A percentile compares a stretch with the other conserved stretches of the same genome.
phyloP scores from a whole-genome alignment of 306 rosid species.

The Rosa lucieae region DNA sequence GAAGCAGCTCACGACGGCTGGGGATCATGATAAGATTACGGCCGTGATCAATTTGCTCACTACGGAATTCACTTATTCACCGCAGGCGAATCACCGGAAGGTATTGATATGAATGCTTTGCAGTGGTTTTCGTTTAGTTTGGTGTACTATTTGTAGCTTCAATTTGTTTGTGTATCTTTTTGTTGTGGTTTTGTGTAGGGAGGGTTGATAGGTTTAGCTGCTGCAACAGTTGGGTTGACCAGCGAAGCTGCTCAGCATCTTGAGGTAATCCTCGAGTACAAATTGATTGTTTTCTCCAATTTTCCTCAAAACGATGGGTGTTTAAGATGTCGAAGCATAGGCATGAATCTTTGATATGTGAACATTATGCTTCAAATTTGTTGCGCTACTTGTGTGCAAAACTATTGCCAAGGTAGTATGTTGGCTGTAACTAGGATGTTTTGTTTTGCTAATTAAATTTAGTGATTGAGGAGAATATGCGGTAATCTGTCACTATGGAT shows the following conservation, averaged over 20 bases:
- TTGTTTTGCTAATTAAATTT: conserved; percentile 7
- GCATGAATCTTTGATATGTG: background rate
- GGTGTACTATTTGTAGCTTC: conserved; percentile 14
- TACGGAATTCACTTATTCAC: conserved; percentile 66
- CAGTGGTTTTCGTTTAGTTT: conserved; percentile 10
- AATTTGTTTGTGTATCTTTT: conserved; percentile 11
- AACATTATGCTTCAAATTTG: background rate
- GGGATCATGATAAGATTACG: conserved; percentile 82
- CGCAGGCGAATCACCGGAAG: conserved; percentile 94
- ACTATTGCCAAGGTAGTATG: background rate
- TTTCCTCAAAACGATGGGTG: background rate
- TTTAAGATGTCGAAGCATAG: background rate
- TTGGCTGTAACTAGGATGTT: background rate
- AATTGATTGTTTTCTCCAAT: background rate
- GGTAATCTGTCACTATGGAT: background rate
- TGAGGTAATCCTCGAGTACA: conserved; percentile 56
- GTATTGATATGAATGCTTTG: conserved; percentile 35
- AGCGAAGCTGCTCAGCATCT: conserved; percentile 94
- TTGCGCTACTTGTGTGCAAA: background rate
- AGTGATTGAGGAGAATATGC: background rate
- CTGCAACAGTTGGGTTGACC: conserved; percentile 98
- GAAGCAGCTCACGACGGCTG: conserved; percentile 70
- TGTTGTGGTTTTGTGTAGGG: conserved; percentile 49
- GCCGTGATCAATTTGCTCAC: conserved; percentile 79
- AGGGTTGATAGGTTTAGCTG: conserved; percentile 97